Percentiles rank a stretch among this genome's conserved stretches.
Evolutionary conservation across 192 early-diverging fungal genomes (phyloP).

Genomic region (Jimgerdemannia lactiflua): DNA sequence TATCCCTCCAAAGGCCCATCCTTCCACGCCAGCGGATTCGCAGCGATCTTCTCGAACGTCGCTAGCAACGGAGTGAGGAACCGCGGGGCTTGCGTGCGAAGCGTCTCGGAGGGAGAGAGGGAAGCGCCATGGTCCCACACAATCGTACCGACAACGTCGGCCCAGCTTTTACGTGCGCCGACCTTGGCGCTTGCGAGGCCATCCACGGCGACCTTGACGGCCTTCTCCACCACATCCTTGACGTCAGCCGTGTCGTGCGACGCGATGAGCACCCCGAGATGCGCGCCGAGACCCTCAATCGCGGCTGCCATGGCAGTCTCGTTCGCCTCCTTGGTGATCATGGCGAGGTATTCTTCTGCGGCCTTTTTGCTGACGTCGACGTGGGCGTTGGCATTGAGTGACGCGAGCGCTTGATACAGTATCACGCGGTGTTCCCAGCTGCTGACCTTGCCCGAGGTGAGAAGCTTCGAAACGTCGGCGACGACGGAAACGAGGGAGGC

Average conservation of each 20-base stretch:
- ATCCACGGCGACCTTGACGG: slow-evolving; percentile 46
- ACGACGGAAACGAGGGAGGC: slow-evolving; percentile 56
- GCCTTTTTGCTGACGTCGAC: slow-evolving; percentile 45
- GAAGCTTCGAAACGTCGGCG: slow-evolving; percentile 55
- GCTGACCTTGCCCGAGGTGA: slow-evolving; percentile 52
- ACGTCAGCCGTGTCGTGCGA: slow-evolving; percentile 22
- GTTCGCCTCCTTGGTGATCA: slow-evolving; percentile 75
- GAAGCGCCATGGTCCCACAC: slow-evolving; percentile 42
- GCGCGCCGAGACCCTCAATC: slow-evolving; percentile 57
- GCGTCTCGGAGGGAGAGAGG: slow-evolving; percentile 6
- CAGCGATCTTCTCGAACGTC: slow-evolving; percentile 53
- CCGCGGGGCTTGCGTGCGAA: slow-evolving; percentile 23
- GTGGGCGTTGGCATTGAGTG: slow-evolving; percentile 27
- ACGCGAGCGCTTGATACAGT: slow-evolving; percentile 54
- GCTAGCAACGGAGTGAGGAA: slow-evolving; percentile 45
- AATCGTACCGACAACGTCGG: slow-evolving; percentile 53
- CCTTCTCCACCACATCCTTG: slow-evolving; percentile 35
- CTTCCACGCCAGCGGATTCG: slow-evolving; percentile 55
- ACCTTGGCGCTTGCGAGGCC: slow-evolving; percentile 62
- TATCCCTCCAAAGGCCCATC: slow-evolving; percentile 63
- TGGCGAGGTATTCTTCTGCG: slow-evolving; percentile 60
- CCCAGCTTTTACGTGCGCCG: slow-evolving; percentile 61
- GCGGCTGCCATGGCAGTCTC: slow-evolving; percentile 62
- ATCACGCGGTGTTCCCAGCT: slow-evolving; percentile 68
- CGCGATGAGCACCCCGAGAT: slow-evolving; percentile 45